Conservation (phyloP, 345 rosid genomes). For the Aquilaria malaccensis region DNA sequence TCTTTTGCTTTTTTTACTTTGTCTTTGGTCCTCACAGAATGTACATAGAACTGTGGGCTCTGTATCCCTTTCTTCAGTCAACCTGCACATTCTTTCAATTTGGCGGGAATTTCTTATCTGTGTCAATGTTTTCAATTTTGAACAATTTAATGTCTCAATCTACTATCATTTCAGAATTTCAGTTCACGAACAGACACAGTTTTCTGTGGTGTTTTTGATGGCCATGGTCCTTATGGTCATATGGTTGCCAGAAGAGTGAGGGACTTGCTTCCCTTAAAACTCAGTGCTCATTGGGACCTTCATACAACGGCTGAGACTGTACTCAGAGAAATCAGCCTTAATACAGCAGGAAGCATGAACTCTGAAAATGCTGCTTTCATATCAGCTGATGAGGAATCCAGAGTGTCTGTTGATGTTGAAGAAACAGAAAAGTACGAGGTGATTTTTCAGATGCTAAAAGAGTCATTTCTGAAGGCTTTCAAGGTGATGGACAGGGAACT, state of each 20-base stretch:
- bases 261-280: slow-evolving; percentile 80
- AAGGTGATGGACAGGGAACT: slow-evolving; percentile 95
- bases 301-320: slow-evolving; percentile 46
- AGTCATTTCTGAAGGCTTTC: slow-evolving; percentile 84
- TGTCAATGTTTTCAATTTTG: too few relatives aligned
- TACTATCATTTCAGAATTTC: slow-evolving; percentile 45
- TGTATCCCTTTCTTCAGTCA: too few relatives aligned
- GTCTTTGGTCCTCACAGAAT: too few relatives aligned
- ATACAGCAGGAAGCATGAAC: slow-evolving; percentile 41
- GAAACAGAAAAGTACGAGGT: slow-evolving; percentile 46
- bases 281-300: slow-evolving; percentile 79
- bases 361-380: slow-evolving; percentile 49
- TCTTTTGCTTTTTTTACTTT: too few relatives aligned
- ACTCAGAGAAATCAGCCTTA: slow-evolving; percentile 37
- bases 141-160: too few relatives aligned
- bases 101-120: too few relatives aligned
- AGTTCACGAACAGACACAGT: slow-evolving; percentile 75
- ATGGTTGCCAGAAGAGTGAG: slow-evolving; percentile 95
- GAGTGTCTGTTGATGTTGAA: slow-evolving; percentile 39
- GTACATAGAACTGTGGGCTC: too few relatives aligned
- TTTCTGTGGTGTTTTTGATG: slow-evolving; percentile 98
- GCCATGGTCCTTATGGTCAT: slow-evolving; percentile 97
- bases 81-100: too few relatives aligned
- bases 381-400: slow-evolving; percentile 63
- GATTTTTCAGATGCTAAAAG: slow-evolving; percentile 59